A percentile compares a stretch with the other conserved stretches of the same genome.
phyloP scores from a whole-genome alignment of 2,329 filamentous ascomycete species.

The Penicillium sp. region DNA sequence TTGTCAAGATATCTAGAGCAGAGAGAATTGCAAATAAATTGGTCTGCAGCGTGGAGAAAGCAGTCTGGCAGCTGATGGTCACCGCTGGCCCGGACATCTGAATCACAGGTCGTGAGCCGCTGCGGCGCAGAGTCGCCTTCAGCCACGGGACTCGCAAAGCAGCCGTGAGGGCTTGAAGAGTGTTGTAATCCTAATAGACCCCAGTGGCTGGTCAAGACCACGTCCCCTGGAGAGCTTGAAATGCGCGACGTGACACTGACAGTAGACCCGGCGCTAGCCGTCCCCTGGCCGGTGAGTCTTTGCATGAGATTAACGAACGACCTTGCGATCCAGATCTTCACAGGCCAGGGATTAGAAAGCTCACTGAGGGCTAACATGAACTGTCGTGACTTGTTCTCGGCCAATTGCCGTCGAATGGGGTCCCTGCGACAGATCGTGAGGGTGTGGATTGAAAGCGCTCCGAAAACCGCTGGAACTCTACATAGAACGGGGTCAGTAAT shows the following conservation, averaged over 20 bases:
- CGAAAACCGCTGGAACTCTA: not conserved
- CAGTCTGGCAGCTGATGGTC: too few relatives aligned
- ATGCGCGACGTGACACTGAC: not conserved
- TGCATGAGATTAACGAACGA: slow-evolving; percentile 24
- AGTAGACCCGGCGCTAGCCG: not conserved
- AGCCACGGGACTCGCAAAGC: too few relatives aligned
- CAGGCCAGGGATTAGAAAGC: slow-evolving; percentile 32
- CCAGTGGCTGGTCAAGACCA: too few relatives aligned
- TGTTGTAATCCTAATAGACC: not conserved
- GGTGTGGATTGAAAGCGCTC: slow-evolving; percentile 28
- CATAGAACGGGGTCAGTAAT: too few relatives aligned
- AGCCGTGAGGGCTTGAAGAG: not conserved
- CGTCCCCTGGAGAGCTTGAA: too few relatives aligned
- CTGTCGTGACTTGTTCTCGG: slow-evolving; percentile 30
- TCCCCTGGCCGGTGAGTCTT: slow-evolving; percentile 20
- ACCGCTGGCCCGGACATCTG: too few relatives aligned
- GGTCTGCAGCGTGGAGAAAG: too few relatives aligned
- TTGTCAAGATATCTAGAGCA: too few relatives aligned
- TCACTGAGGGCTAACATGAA: slow-evolving; percentile 32
- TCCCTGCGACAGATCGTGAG: slow-evolving; percentile 32
- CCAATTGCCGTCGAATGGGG: slow-evolving; percentile 27
- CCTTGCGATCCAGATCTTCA: slow-evolving; percentile 32
- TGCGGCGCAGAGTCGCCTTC: too few relatives aligned
- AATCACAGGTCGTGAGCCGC: too few relatives aligned
- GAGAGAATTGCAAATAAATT: too few relatives aligned